These are phyloP conservation scores for Wickerhamiella musiphila DNA, from an alignment of 805 yeast genomes.

Conservation along the genomic window DNA sequence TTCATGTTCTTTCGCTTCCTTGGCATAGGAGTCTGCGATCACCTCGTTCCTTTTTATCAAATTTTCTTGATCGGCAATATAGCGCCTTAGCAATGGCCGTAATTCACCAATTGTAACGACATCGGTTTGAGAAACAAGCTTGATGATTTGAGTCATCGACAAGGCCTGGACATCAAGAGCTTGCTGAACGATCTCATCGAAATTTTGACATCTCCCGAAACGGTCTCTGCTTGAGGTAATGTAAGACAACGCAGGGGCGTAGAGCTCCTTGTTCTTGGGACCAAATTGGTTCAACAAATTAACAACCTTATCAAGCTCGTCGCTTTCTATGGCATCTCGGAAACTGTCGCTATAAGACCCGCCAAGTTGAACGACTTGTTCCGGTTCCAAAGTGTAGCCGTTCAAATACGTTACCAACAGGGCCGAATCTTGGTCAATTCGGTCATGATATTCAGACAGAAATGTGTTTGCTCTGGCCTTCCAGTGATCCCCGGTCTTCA, in stretches of 20 bases:
- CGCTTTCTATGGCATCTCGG: constrained; percentile 41
- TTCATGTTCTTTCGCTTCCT: constrained; percentile 42
- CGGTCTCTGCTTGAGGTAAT: constrained; percentile 37
- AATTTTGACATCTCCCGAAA: too few species aligned
- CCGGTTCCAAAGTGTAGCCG: constrained; percentile 13
- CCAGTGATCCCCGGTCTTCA: constrained; percentile 40
- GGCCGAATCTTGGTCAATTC: constrained; percentile 39
- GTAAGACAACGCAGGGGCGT: constrained; percentile 43
- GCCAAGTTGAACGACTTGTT: constrained; percentile 12
- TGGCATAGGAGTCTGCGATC: constrained; percentile 47
- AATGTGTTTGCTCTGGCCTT: constrained; percentile 41
- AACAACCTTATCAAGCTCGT: constrained; percentile 40
- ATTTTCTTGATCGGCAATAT: constrained; percentile 37
- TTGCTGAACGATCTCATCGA: constrained; percentile 33
- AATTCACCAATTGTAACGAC: constrained; percentile 57
- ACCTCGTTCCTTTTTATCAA: constrained; percentile 55
- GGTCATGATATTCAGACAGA: constrained; percentile 28
- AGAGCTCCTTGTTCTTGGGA: constrained; percentile 43
- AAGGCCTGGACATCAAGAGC: constrained; percentile 37
- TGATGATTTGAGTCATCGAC: constrained; percentile 64
- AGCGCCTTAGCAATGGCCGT: constrained; percentile 46
- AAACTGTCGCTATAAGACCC: constrained; percentile 47
- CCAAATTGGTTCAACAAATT: constrained; percentile 44
- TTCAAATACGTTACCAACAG: constrained; percentile 18
- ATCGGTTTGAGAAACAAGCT: constrained; percentile 42